A percentile compares a stretch with the other conserved stretches of the same genome.
These are phyloP conservation scores for Diplotaxis tenuifolia DNA, from an alignment of 345 rosid species.

Conservation along the genomic window DNA sequence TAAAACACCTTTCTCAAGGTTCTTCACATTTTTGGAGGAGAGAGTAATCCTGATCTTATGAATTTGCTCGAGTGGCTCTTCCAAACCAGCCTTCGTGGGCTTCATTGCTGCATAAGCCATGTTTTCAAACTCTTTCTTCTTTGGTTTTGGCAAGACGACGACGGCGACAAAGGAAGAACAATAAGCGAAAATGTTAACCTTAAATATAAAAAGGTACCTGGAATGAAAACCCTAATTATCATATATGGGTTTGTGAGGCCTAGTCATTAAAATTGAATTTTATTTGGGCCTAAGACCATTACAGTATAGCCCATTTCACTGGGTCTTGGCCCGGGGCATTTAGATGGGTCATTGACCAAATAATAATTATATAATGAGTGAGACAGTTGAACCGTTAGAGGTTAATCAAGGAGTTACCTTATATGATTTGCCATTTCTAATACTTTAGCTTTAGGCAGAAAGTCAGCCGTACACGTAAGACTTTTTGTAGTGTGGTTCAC, in stretches of 20 bases:
- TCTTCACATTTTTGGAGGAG: slow-evolving; percentile 76
- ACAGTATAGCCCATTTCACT: not conserved
- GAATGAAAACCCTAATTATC: not conserved
- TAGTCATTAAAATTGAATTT: not conserved
- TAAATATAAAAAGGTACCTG: not conserved
- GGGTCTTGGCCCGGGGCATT: not conserved
- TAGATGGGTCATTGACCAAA: too few relatives aligned
- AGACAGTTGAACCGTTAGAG: too few relatives aligned
- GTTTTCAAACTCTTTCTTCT: slow-evolving; percentile 8
- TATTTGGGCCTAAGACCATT: not conserved
- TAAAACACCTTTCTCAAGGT: slow-evolving; percentile 70
- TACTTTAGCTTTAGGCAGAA: not conserved
- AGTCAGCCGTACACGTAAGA: not conserved
- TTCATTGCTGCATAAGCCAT: slow-evolving; percentile 56
- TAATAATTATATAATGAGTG: too few relatives aligned
- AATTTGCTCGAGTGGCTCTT: slow-evolving; percentile 64
- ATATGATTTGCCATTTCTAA: not conserved
- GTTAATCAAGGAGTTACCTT: too few relatives aligned
- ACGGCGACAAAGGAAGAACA: not conserved
- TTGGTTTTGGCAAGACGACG: not conserved
- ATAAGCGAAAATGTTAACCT: not conserved
- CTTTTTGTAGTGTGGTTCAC: slow-evolving; percentile 7
- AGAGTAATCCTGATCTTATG: slow-evolving; percentile 84
- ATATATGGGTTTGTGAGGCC: not conserved
- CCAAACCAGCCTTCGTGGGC: slow-evolving; percentile 60